Percentiles rank a stretch among this genome's conserved stretches.
Conservation (phyloP, 108 stramenopile species). For the Schizochytrium sp. region DNA sequence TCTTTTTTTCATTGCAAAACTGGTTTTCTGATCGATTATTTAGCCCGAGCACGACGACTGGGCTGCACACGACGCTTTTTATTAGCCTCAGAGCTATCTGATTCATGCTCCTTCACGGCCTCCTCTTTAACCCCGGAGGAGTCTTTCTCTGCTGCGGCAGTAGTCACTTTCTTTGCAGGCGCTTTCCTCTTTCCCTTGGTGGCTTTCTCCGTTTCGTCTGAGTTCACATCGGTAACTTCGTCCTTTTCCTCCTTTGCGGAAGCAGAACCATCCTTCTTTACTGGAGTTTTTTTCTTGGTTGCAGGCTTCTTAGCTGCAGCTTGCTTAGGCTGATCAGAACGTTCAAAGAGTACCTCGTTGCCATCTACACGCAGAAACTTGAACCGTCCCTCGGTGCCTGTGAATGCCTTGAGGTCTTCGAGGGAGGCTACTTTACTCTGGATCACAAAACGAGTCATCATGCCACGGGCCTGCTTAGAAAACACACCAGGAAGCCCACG, state of each 20-base stretch:
- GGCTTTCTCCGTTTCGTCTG: not conserved
- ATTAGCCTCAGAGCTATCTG: not conserved
- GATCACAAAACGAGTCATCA: slow-evolving; percentile 41
- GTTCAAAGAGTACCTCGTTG: slow-evolving; percentile 33
- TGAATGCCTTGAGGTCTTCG: slow-evolving; percentile 17
- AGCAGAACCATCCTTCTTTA: not conserved
- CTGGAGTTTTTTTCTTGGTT: not conserved
- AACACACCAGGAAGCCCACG: slow-evolving; percentile 19
- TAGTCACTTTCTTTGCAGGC: not conserved
- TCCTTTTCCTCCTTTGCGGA: not conserved
- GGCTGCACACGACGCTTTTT: slow-evolving; percentile 3
- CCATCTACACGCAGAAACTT: not conserved
- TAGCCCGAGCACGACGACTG: slow-evolving; percentile 23
- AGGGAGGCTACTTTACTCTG: not conserved
- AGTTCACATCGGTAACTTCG: not conserved
- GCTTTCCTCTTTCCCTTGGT: not conserved
- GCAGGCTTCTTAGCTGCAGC: not conserved
- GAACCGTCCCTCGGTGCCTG: not conserved
- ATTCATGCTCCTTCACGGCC: not conserved
- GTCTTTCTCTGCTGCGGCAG: not conserved
- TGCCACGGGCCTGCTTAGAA: slow-evolving; percentile 44
- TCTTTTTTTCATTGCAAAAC: no score
- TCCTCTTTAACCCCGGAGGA: not conserved
- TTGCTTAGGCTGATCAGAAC: not conserved
- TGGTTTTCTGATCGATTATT: not conserved